Evolutionary conservation across 2,329 filamentous ascomycete species (phyloP), one percentile per base, ranked within the genome.

Genomic region (Cladosporium austrohemisphaericum): DNA sequence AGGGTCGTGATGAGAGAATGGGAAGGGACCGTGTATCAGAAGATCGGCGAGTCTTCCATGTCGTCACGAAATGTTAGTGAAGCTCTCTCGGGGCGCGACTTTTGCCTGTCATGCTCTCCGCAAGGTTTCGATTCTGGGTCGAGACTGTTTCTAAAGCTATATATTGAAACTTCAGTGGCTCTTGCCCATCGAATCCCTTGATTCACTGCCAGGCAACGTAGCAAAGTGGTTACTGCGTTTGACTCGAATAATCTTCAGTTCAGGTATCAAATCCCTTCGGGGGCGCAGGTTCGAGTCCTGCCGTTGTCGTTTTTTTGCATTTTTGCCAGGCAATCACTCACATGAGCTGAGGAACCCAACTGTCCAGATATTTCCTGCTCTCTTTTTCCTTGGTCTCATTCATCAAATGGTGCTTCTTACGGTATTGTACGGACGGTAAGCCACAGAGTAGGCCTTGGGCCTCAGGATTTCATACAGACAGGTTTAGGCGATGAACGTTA

Each of bases 151-250:
- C 14, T 3, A 2, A 25, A 7, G 14, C 11, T 31, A 29, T 29
- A 41, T 28, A 20, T 20, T 20, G 25, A 26, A 6, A 26, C 25
- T 26, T n/a, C n/a, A 11, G 3, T 3, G 11, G 1, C 2, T 23
- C 2, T 10, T 7, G 5, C 16, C n/a, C n/a, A 41, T 37, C 37
- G 37, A 41, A 41, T 18, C 14, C 36, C n/a, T 13, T 6, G 14
- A 20, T 6, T 37, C 18, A 7, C 14, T 14, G 3, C 32, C 22
- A 36, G 48, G 48, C 48, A 32, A 29, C 19, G 41, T 51, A 51
- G 41, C 49, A 51, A 51, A 51, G 49, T 51, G 49, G 49, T 51
- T 47, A 51, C 41, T 51, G 49, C 41, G 49, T 29, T 46, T 50
- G 48, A 50, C 48, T 50, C 38, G 48, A 50, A 50, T 14, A 14